Base-by-base conservation (phyloP, 495 filamentous ascomycete species). In the Aspergillus panamensis region DNA sequence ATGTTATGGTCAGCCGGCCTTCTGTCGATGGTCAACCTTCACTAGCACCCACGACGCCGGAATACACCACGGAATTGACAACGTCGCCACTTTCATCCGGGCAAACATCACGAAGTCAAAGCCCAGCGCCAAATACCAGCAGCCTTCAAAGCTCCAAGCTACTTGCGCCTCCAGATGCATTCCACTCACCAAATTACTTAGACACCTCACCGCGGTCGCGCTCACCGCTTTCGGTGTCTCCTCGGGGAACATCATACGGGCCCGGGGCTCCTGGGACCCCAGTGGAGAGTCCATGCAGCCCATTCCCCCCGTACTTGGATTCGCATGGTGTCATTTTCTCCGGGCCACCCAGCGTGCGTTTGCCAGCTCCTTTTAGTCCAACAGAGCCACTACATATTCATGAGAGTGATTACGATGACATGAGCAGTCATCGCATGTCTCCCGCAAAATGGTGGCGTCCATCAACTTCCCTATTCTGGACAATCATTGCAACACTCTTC, bases 401-500 rank as follows among this genome's bases (percentile, higher is more conserved):
- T 55, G 75, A 77, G 16, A 47, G 48, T 29, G 20, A 62, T 29
- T 65, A 63, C 50, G 64, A 63, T 16, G 50, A 66, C 29, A 53
- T 47, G 25, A 48, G 53, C 33, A 51, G 48, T 48, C 60, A 33
- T 16, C 32, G 54, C 32, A 29, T 25, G 30, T 29, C 62, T 16
- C 57, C 59, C 1, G 69, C 82, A 39, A 74, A 66, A 14, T 90
- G 87, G 85, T 96, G 90, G 90, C 89, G 88, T 9, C 87, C 89
- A 66, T 75, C 69, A 19, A 31, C 87, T n/a, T 72, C 93, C 2
- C 86, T 90, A 6, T 73, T 87, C 2, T 77, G 86, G 40, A 70
- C 85, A n/a, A 73, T 97, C 21, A 66, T 82, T 4, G 80, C 79
- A 14, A 94, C 90, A 1, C 74, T 97, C 3, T 99, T 97, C 62